Percentiles rank a stretch among this genome's conserved stretches.
These are phyloP conservation scores for Rubroshorea leprosula DNA, from an alignment of 345 rosid species.

Conservation along the genomic window DNA sequence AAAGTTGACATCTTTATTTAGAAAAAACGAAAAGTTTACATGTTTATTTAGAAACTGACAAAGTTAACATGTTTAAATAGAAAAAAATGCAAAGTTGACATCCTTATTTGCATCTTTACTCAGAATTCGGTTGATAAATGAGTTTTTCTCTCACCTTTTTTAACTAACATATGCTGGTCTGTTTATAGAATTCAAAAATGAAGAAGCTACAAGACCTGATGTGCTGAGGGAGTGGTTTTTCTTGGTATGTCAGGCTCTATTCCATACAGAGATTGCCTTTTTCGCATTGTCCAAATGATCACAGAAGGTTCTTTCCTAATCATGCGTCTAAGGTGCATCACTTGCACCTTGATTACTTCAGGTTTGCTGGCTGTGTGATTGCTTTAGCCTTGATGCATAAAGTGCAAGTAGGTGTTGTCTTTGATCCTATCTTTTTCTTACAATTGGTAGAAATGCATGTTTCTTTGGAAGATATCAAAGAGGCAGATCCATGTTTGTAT, in stretches of 20 bases:
- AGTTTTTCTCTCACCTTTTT: too few species aligned
- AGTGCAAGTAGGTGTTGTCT: conserved; percentile 80
- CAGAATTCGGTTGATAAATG: too few species aligned
- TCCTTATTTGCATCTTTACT: too few species aligned
- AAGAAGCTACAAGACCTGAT: conserved; percentile 98
- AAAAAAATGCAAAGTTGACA: too few species aligned
- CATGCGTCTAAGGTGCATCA: conserved; percentile 91
- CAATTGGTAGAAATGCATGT: conserved; percentile 62
- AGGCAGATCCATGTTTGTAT: too few species aligned
- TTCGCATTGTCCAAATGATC: conserved; percentile 69
- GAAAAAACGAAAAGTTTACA: too few species aligned
- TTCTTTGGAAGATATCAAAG: conserved; percentile 70
- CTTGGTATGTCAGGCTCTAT: conserved; percentile 78
- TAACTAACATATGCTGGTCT: conserved; percentile 68
- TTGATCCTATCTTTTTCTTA: conserved; percentile 79
- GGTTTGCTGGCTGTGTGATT: conserved; percentile 80
- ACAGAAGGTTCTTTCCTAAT: conserved; percentile 86
- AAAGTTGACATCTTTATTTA: too few species aligned
- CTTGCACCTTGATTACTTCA: conserved; percentile 73
- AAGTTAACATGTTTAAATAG: too few species aligned
- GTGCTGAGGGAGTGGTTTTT: conserved; percentile 90
- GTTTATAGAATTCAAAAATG: conserved; percentile 89
- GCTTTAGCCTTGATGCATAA: conserved; percentile 89
- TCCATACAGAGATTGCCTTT: conserved; percentile 59
- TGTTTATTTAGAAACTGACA: too few species aligned